Evolutionary conservation across 2,329 filamentous ascomycete genomes (phyloP).

Genomic region (Apiospora kogelbergensis): DNA sequence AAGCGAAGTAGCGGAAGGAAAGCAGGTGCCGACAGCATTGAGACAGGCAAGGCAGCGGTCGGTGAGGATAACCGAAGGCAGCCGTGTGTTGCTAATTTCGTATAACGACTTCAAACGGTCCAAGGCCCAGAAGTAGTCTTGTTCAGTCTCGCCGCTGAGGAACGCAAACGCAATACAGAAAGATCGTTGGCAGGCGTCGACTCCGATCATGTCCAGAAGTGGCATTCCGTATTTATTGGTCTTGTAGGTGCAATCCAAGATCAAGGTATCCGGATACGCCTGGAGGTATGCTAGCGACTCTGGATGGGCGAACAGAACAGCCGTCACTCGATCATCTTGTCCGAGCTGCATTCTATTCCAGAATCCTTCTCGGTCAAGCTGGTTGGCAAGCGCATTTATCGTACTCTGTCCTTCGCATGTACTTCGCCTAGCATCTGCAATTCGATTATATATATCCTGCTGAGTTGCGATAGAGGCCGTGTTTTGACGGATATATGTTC

Average conservation of each 20-base stretch:
- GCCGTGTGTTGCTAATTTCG: slow-evolving; percentile 13
- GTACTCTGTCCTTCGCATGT: no score
- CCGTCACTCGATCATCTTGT: slow-evolving; percentile 17
- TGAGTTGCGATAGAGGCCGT: slow-evolving; percentile 18
- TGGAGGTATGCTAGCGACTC: slow-evolving; percentile 22
- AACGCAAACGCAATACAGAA: slow-evolving; percentile 28
- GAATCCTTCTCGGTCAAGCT: slow-evolving; percentile 20
- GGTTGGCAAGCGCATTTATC: no score
- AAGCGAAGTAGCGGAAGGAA: slow-evolving; percentile 14
- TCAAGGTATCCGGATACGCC: slow-evolving; percentile 19
- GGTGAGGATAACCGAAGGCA: slow-evolving; percentile 17
- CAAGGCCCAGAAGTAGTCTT: slow-evolving; percentile 22
- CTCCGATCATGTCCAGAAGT: no score
- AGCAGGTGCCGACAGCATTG: slow-evolving; percentile 15
- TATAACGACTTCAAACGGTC: slow-evolving; percentile 20
- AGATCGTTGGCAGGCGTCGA: slow-evolving; percentile 20
- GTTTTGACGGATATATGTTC: slow-evolving; percentile 14
- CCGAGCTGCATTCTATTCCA: slow-evolving; percentile 19
- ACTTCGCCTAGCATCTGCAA: no score
- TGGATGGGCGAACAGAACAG: slow-evolving; percentile 24
- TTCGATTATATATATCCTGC: slow-evolving; percentile 27
- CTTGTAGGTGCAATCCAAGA: slow-evolving; percentile 25
- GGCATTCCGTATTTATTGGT: slow-evolving; percentile 24
- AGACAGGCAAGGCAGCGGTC: slow-evolving; percentile 21
- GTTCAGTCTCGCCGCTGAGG: slow-evolving; percentile 18